Evolutionary conservation across 2,329 filamentous ascomycete genomes (phyloP).

Genomic region (Alternaria brassicicola): DNA sequence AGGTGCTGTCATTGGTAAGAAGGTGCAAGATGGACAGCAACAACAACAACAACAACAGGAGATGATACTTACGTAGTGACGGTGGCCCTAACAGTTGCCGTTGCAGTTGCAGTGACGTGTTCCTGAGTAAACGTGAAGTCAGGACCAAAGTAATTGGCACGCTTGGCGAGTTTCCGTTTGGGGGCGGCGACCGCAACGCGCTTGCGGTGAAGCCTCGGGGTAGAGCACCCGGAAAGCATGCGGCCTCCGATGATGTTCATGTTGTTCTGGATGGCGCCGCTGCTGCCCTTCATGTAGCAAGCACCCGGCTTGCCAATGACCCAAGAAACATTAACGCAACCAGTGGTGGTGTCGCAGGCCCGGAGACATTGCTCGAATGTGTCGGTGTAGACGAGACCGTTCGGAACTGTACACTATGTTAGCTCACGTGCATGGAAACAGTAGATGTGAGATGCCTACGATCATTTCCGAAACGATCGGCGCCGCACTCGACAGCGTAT

Average conservation of each 20-base stretch:
- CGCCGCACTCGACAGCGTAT: slow-evolving; percentile 31
- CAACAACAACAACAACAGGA: too few species aligned
- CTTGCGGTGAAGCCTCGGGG: slow-evolving; percentile 20
- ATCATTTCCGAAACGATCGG: slow-evolving; percentile 32
- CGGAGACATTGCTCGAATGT: slow-evolving; percentile 26
- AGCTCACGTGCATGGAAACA: background rate
- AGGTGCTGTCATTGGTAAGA: slow-evolving; percentile 5
- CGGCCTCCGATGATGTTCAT: slow-evolving; percentile 29
- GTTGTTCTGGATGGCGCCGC: slow-evolving; percentile 13
- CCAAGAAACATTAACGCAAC: slow-evolving; percentile 32
- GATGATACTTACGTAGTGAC: background rate
- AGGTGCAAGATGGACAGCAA: background rate
- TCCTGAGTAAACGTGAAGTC: slow-evolving; percentile 3
- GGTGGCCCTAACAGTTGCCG: background rate
- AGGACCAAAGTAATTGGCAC: background rate
- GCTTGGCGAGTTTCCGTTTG: background rate
- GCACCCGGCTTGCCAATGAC: slow-evolving; percentile 18
- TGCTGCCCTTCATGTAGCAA: slow-evolving; percentile 35
- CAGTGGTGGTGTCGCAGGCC: slow-evolving; percentile 25
- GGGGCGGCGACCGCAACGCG: slow-evolving; percentile 4
- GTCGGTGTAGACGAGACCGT: slow-evolving; percentile 9
- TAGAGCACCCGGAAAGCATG: slow-evolving; percentile 14
- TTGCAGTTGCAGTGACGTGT: background rate
- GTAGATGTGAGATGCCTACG: slow-evolving; percentile 10
- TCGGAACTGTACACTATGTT: slow-evolving; percentile 13